Evolutionary conservation across 306 rosid genomes (phyloP), one percentile per base, ranked within the genome.

Genomic region (Lathyrus tuberosus): DNA sequence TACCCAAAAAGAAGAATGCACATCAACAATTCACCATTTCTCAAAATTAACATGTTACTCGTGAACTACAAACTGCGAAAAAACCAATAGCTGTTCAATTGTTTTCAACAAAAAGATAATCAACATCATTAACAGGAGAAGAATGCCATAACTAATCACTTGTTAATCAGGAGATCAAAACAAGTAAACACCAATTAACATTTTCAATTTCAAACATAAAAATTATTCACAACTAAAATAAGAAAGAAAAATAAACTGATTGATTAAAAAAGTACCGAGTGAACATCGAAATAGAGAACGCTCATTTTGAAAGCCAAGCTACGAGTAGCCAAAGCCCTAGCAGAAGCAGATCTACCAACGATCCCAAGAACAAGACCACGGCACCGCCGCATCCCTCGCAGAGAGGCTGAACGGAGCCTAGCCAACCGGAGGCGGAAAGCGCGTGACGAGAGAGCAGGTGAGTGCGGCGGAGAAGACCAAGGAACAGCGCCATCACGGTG

Each of bases 381-480:
- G 66, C 99, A 95, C 26, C 99, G 87, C 53, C 99, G 81, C 99
- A 95, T 95, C 49, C 99, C 99, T 0, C 97, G 92, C 96, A 95
- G 62, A 95, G 89, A 5, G 97, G 99, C 85, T 91, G 99, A 0
- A 95, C 85, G 10, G 99, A 89, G 8, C 99, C 99, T n/a, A 89
- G 97, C 97, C 99, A 95, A 0, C 97, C 96, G 1, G 99, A 91
- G 52, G 97, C 89, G 0, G 99, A 91, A 22, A 95, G 91, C 0
- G 97, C 35, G 35, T 95, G 97, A 59, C 95, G 97, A 20, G 99
- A 91, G 59, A 95, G 97, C 3, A 89, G 82, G 77, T 95, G 97
- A 35, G 99, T 95, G 35, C 97, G 86, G 38, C 99, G 95, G 69
- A 95, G 89, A 78, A 95, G 82, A 17, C 99, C 99, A 6, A 95